Conservation (phyloP, 352 stramenopile species). For the Phytophthora quininea region DNA sequence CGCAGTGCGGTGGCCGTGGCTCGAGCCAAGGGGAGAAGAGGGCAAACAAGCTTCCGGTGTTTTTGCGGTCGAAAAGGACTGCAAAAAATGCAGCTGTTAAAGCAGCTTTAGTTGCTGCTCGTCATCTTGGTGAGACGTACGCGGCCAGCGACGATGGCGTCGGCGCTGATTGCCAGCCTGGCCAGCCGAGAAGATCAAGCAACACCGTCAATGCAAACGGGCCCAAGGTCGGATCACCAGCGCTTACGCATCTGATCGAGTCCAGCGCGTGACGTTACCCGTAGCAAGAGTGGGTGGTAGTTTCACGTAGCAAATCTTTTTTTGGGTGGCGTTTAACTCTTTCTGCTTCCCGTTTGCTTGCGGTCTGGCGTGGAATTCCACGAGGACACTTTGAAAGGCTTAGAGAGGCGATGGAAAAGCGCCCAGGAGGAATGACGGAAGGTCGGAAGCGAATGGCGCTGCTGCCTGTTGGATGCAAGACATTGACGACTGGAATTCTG, state of each 20-base stretch:
- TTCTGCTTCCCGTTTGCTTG: slow-evolving; percentile 54
- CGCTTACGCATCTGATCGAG: not conserved
- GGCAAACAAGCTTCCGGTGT: not conserved
- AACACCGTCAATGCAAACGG: no score
- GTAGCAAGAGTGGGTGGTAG: slow-evolving; percentile 1
- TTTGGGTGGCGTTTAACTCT: not conserved
- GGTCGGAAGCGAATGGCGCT: slow-evolving; percentile 78
- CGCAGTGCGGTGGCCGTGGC: not conserved
- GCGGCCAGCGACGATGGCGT: not conserved
- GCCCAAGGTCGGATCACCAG: not conserved
- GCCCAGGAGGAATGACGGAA: slow-evolving; percentile 56
- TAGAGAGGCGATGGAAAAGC: slow-evolving; percentile 51
- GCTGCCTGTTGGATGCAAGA: slow-evolving; percentile 63
- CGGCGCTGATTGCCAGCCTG: not conserved
- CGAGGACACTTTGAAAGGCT: slow-evolving; percentile 63
- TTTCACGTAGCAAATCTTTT: no score
- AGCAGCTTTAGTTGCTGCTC: slow-evolving; percentile 1
- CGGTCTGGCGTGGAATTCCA: slow-evolving; percentile 70
- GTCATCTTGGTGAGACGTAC: not conserved
- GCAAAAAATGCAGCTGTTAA: slow-evolving; percentile 30
- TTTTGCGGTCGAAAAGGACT: slow-evolving; percentile 1
- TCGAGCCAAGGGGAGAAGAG: not conserved
- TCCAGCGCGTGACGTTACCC: not conserved
- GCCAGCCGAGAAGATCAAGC: no score
- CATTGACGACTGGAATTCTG: slow-evolving; percentile 61